Evolutionary conservation across 2,329 filamentous ascomycete species (phyloP), one percentile per base, ranked within the genome.

Genomic region (Calycina herbarum): DNA sequence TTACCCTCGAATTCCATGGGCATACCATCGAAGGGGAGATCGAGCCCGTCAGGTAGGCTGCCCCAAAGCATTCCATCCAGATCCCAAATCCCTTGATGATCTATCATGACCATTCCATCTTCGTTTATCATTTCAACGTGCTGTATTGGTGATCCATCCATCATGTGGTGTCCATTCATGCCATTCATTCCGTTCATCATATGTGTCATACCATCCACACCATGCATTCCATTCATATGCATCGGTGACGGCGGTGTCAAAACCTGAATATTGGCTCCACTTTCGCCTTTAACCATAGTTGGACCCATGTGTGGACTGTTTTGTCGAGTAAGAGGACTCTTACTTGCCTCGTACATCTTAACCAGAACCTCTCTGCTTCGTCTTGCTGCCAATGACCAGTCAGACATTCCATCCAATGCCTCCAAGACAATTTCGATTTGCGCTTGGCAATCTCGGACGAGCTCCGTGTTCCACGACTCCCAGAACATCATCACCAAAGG

Each of bases 401-500:
- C 83, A 67, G 87, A 82, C 82, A 90, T 86, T 5, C 82, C 83
- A 48, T 88, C 86, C 13, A 90, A 83, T 54, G 88, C 82, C 65
- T 85, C 82, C 6, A 88, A 81, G 40, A 86, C 81, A 1, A 82
- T 82, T 70, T 87, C 85, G 61, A 88, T 83, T 74, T 86, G 84
- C 69, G 81, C 80, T 69, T 83, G 82, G 82, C 85, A 87, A 11
- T 74, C 72, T 1, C 68, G 57, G 35, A 77, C 74, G n/a, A 69
- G 68, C 1, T 77, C 62, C 17, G 66, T 64, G 24, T 76, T 73
- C 71, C 71, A 73, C 5, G 64, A 81, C 74, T 92, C 88, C 81
- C 86, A 89, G 75, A 93, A 92, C 13, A 94, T 81, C 27, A 86
- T 89, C 11, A 94, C 85, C 1, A 94, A 83, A 0, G 91, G 91